These are phyloP conservation scores for Neopestalotiopsis rosae DNA, from an alignment of 2,329 filamentous ascomycete species.

Conservation along the genomic window DNA sequence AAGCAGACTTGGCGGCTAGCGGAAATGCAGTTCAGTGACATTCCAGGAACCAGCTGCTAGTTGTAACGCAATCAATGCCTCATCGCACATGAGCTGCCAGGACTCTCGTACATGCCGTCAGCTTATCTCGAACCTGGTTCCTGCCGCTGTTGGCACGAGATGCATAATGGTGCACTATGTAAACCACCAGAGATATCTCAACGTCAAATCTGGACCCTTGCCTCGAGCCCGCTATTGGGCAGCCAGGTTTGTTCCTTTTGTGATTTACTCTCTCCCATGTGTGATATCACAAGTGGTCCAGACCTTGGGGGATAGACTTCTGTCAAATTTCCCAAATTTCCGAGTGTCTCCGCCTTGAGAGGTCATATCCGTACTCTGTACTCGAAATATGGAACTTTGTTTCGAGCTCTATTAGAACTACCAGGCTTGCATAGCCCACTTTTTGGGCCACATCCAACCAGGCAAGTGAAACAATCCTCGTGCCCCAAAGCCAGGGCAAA, in stretches of 20 bases:
- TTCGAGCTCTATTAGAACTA: background rate
- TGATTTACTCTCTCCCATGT: background rate
- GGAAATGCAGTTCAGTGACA: constrained; percentile 14
- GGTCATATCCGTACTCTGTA: background rate
- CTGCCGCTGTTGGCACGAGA: background rate
- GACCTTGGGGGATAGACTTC: background rate
- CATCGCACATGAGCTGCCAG: no score
- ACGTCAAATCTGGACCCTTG: background rate
- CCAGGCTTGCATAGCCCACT: background rate
- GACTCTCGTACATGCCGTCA: background rate
- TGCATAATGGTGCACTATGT: background rate
- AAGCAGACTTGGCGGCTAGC: background rate
- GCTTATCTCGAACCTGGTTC: constrained; percentile 1
- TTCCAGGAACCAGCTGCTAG: background rate
- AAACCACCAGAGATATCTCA: background rate
- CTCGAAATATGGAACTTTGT: background rate
- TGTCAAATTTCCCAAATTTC: constrained; percentile 10
- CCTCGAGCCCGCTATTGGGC: background rate
- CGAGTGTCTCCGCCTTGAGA: background rate
- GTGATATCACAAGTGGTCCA: background rate
- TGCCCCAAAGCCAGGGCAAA: background rate
- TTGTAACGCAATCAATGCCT: background rate
- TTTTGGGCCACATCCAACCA: background rate
- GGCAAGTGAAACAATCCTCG: background rate
- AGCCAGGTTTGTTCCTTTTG: background rate